A percentile compares a stretch with the other conserved stretches of the same genome.
Conservation (phyloP, 2,329 filamentous ascomycete genomes). For the Curvularia sp. region DNA sequence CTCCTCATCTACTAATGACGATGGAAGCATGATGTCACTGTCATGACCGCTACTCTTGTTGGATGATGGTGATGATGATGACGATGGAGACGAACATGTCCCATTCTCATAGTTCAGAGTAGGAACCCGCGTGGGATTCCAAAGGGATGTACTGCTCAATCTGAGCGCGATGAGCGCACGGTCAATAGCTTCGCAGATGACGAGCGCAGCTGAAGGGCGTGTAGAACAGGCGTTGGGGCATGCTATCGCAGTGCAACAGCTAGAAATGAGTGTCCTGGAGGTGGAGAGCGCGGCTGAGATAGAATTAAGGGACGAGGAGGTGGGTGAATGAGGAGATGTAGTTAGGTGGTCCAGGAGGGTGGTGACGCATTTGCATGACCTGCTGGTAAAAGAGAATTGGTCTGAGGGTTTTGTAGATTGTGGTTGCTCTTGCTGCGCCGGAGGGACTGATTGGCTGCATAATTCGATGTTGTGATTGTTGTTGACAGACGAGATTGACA, state of each 20-base stretch:
- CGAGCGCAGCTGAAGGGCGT: slow-evolving; percentile 8
- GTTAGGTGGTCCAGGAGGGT: slow-evolving; percentile 11
- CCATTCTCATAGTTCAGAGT: slow-evolving; percentile 3
- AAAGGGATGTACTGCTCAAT: slow-evolving; percentile 9
- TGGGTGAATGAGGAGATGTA: background rate
- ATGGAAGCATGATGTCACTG: slow-evolving; percentile 7
- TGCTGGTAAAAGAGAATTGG: background rate
- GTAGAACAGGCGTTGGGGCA: slow-evolving; percentile 10
- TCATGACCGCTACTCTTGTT: slow-evolving; percentile 1
- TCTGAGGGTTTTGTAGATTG: slow-evolving; percentile 7
- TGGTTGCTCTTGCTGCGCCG: background rate
- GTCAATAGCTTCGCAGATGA: slow-evolving; percentile 14
- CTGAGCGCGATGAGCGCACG: slow-evolving; percentile 9
- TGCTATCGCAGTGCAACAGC: slow-evolving; percentile 4
- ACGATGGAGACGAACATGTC: slow-evolving; percentile 5
- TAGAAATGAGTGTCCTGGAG: slow-evolving; percentile 8
- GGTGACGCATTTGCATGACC: slow-evolving; percentile 5
- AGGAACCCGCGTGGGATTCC: background rate
- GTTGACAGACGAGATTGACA: background rate
- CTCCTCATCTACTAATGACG: slow-evolving; percentile 9
- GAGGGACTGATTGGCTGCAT: background rate
- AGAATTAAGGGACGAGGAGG: slow-evolving; percentile 1
- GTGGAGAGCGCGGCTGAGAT: slow-evolving; percentile 9
- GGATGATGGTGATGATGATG: slow-evolving; percentile 1
- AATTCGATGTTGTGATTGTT: background rate